Conservation (phyloP, 306 rosid genomes). For the Trifolium fragiferum region DNA sequence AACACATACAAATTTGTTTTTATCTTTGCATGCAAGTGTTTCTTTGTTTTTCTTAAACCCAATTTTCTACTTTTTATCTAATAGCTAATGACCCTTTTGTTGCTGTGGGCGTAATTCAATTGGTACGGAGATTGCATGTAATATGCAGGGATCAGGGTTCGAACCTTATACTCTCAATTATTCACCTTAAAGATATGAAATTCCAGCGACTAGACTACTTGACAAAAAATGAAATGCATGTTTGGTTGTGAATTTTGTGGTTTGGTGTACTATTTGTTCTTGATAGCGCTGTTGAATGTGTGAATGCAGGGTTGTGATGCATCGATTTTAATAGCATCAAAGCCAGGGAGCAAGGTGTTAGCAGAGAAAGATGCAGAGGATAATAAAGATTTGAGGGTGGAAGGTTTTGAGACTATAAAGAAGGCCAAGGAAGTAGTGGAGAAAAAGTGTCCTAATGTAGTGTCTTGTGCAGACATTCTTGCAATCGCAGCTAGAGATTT, state of each 20-base stretch:
- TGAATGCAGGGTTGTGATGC: slow-evolving; percentile 84
- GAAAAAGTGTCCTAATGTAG: slow-evolving; percentile 81
- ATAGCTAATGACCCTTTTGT: too few relatives aligned
- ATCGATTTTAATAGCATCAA: slow-evolving; percentile 68
- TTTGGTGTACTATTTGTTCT: too few relatives aligned
- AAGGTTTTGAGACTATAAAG: slow-evolving; percentile 70
- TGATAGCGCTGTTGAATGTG: not conserved
- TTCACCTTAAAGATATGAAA: too few relatives aligned
- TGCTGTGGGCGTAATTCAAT: too few relatives aligned
- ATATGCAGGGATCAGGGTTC: too few relatives aligned
- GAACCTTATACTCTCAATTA: too few relatives aligned
- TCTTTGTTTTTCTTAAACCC: not conserved
- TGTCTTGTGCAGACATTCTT: slow-evolving; percentile 93
- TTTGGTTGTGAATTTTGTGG: slow-evolving; percentile 9
- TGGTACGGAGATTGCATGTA: too few relatives aligned
- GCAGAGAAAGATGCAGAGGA: slow-evolving; percentile 86
- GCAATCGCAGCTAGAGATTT: slow-evolving; percentile 93
- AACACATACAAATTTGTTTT: not conserved
- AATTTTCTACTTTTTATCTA: not conserved
- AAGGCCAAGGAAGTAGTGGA: slow-evolving; percentile 83
- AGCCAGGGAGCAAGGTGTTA: slow-evolving; percentile 57
- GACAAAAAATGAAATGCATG: not conserved
- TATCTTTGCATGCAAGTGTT: slow-evolving; percentile 36
- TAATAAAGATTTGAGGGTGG: slow-evolving; percentile 70
- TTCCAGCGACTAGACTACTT: too few relatives aligned